Evolutionary conservation across 768 basidiomycete species (phyloP).

Genomic region (Termitomyces sp.): DNA sequence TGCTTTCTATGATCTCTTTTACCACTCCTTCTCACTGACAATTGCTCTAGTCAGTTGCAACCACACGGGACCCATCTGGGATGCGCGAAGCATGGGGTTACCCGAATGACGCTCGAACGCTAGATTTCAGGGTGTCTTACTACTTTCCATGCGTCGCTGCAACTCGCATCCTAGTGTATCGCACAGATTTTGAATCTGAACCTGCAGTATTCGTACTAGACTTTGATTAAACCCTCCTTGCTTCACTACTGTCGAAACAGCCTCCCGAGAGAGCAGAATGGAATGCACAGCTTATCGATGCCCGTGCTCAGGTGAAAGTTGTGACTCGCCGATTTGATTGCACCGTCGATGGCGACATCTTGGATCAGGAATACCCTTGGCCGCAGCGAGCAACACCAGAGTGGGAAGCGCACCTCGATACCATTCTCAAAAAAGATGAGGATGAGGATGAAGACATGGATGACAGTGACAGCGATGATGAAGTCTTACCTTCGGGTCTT

Average conservation of each 20-base stretch:
- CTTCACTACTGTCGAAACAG: neutral
- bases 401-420: constrained; percentile 2
- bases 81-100: neutral
- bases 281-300: neutral
- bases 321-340: neutral
- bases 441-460: neutral
- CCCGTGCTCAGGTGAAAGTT: neutral
- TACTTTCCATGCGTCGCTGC: neutral
- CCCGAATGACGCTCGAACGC: constrained; percentile 3
- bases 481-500: neutral
- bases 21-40: constrained; percentile 2
- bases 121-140: neutral
- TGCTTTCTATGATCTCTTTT: neutral
- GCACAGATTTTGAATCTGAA: neutral
- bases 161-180: neutral
- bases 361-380: constrained; percentile 1
- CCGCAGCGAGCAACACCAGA: neutral
- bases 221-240: constrained; percentile 2
- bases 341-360: neutral
- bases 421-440: neutral
- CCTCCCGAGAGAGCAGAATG: neutral
- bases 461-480: neutral
- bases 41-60: constrained; percentile 3
- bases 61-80: neutral
- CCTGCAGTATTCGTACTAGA: constrained; percentile 1